Base-by-base conservation (phyloP, 1,284 basidiomycete species). In the Stereum hirsutum region DNA sequence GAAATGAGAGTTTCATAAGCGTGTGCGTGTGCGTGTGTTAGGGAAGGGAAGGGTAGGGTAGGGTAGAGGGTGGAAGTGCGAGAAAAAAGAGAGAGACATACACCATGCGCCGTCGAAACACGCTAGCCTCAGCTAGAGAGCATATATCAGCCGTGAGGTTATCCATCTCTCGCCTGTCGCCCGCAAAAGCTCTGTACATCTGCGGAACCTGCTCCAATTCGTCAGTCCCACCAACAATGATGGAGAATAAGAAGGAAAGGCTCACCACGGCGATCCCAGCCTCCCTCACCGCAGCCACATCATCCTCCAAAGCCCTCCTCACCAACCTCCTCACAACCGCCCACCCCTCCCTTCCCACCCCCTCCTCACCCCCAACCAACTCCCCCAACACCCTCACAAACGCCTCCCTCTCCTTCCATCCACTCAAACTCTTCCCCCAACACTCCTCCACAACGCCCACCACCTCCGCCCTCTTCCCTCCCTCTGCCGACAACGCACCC, bases 241-340 rank as follows among this genome's bases (percentile, higher is more conserved):
- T 45, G 44, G 44, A 48, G 47, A 43, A 21, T 23, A 43, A 20
- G 15, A 25, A n/a, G 23, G 34, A 24, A 23, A 47, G n/a, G 74
- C 83, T 62, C 53, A 89, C 86, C 46, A 69, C 65, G 20, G 60
- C 56, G 19, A 90, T 74, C 2, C 84, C 89, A 17, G 80, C 79
- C 52, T 90, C 86, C 42, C 94, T 70, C 5, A 97, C 89, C 23
- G 87, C 82, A 26, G 89, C 85, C 46, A 92, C 88, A 14, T 69
- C 65, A 57, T 97, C 94, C 47, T 81, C 73, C 30, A 97, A 65
- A 1, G 83, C 87, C 43, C 69, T 68, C 49, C 70, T 65, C 53
- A 92, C 66, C 45, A 88, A 65, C 27, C 59, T 53, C 34, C 70
- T 51, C 6, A 78, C 58, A 7, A 57, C 52, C 8, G 46, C 49